These are phyloP conservation scores for Cryptosporidium muris DNA, from an alignment of 169 alveolate species.

Conservation along the genomic window DNA sequence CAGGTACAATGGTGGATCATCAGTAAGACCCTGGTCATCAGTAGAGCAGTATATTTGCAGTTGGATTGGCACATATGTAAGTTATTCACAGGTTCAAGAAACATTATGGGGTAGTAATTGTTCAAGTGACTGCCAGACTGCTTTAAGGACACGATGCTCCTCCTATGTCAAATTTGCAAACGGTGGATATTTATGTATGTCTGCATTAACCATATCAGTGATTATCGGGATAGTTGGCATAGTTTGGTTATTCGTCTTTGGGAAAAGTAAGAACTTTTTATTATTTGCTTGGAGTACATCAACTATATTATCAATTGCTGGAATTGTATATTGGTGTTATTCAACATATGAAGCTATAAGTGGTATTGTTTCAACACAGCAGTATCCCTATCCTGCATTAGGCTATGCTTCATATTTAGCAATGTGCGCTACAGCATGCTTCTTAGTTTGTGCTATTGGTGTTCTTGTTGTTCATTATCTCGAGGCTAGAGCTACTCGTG, in stretches of 20 bases:
- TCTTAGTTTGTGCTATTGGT: constrained; percentile 55
- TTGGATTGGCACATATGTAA: constrained; percentile 63
- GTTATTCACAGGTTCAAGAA: constrained; percentile 55
- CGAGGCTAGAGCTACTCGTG: constrained; percentile 47
- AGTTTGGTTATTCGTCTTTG: constrained; percentile 67
- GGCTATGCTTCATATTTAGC: constrained; percentile 63
- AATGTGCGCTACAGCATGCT: constrained; percentile 34
- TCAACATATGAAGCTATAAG: constrained; percentile 45
- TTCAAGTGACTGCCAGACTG: constrained; percentile 65
- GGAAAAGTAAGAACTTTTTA: constrained; percentile 61
- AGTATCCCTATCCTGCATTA: constrained; percentile 53
- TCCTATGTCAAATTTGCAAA: constrained; percentile 59
- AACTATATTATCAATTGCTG: constrained; percentile 48
- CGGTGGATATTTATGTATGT: constrained; percentile 67
- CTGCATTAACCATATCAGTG: constrained; percentile 56
- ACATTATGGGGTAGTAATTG: constrained; percentile 67
- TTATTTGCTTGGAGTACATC: constrained; percentile 70
- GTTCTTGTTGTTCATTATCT: constrained; percentile 56
- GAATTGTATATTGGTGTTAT: constrained; percentile 59
- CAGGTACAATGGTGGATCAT: constrained; percentile 53
- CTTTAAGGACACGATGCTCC: constrained; percentile 67
- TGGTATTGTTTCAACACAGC: constrained; percentile 50
- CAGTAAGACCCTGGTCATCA: constrained; percentile 70
- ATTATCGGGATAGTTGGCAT: constrained; percentile 65
- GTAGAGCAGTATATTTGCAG: constrained; percentile 64